Evolutionary conservation across 805 yeast genomes (phyloP).

Genomic region (Candida suzukii): DNA sequence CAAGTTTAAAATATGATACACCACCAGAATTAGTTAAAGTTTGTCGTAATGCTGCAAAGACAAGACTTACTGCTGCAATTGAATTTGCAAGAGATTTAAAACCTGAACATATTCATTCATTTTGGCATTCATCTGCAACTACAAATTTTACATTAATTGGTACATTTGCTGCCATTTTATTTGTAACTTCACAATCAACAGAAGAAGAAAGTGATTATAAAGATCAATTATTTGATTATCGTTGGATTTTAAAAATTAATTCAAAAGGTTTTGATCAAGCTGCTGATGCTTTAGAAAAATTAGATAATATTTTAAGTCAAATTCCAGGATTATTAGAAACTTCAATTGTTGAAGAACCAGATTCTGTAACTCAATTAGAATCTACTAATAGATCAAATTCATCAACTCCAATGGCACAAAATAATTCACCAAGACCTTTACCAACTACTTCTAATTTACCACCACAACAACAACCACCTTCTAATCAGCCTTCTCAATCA

Average conservation of each 20-base stretch:
- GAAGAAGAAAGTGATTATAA: conserved; percentile 62
- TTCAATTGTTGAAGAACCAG: conserved; percentile 3
- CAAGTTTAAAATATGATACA: conserved; percentile 36
- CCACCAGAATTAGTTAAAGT: conserved; percentile 53
- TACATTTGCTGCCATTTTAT: conserved; percentile 77
- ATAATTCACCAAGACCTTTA: neutral
- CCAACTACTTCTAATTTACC: no score
- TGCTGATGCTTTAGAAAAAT: conserved; percentile 60
- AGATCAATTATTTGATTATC: conserved; percentile 65
- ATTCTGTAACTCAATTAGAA: neutral
- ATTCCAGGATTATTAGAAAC: conserved; percentile 57
- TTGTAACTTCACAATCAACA: conserved; percentile 52
- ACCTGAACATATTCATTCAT: conserved; percentile 78
- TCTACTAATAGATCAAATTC: neutral
- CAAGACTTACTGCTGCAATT: conserved; percentile 74
- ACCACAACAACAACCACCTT: neutral
- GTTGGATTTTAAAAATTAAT: conserved; percentile 69
- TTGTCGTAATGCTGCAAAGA: conserved; percentile 80
- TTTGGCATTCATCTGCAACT: conserved; percentile 84
- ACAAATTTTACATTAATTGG: conserved; percentile 79
- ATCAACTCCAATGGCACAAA: neutral
- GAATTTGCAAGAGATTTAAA: conserved; percentile 71
- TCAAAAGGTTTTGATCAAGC: conserved; percentile 76
- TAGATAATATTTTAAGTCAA: conserved; percentile 66
- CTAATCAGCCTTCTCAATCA: neutral